These are phyloP conservation scores for Xylariales sp. DNA, from an alignment of 2,329 filamentous ascomycete genomes.

Conservation along the genomic window DNA sequence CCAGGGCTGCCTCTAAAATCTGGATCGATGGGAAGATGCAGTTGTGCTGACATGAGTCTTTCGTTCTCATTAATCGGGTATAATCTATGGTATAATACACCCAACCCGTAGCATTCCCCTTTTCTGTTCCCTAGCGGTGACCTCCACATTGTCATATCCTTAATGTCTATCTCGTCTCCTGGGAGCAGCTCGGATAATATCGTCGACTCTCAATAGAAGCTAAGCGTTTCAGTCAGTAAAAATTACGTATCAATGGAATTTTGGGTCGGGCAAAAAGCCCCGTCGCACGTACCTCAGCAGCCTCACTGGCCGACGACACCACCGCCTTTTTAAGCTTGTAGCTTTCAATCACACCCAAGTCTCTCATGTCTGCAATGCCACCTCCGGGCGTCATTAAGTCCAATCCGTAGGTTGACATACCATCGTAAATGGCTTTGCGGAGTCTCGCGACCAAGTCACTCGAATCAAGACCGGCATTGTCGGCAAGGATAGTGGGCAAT, in stretches of 20 bases:
- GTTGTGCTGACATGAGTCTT: neutral
- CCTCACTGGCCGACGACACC: slow-evolving; percentile 92
- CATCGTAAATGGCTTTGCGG: slow-evolving; percentile 91
- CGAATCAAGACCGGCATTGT: slow-evolving; percentile 95
- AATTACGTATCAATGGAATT: slow-evolving; percentile 17
- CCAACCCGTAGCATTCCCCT: slow-evolving; percentile 4
- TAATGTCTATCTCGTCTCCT: slow-evolving; percentile 74
- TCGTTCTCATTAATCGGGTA: slow-evolving; percentile 9
- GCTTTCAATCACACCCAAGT: slow-evolving; percentile 91
- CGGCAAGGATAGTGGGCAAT: slow-evolving; percentile 91
- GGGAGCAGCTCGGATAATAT: slow-evolving; percentile 93
- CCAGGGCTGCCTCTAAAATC: too few relatives aligned
- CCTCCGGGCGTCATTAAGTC: slow-evolving; percentile 87
- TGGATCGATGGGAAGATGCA: too few relatives aligned
- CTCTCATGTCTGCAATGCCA: slow-evolving; percentile 91
- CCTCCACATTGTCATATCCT: slow-evolving; percentile 11
- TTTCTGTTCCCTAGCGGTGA: too few relatives aligned
- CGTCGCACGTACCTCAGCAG: slow-evolving; percentile 71
- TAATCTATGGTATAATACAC: slow-evolving; percentile 10
- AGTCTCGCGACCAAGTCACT: slow-evolving; percentile 89
- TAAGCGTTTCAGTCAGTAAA: too few relatives aligned
- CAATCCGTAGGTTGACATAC: slow-evolving; percentile 85
- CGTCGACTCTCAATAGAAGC: slow-evolving; percentile 90
- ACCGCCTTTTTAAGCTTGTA: slow-evolving; percentile 99
- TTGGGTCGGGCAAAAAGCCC: neutral